phyloP scores from a whole-genome alignment of 140 eudicot species.

The Erigeron philadelphicus region DNA sequence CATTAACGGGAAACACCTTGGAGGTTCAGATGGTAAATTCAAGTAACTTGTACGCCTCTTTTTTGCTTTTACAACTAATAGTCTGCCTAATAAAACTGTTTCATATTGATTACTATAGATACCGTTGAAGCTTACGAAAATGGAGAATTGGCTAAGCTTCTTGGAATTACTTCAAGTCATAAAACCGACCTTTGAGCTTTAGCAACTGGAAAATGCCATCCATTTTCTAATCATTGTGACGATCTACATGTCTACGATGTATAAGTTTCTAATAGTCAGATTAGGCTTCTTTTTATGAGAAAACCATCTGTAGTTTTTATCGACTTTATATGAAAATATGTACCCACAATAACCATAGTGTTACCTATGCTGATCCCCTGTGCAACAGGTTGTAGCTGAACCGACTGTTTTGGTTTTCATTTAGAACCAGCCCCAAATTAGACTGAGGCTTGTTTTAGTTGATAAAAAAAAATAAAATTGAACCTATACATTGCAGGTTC shows the following conservation, averaged over 20 bases:
- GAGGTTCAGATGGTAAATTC: conserved; percentile 93
- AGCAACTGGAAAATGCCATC: conserved; percentile 8
- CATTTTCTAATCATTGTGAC: not conserved
- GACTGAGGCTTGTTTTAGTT: not conserved
- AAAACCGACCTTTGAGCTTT: conserved; percentile 54
- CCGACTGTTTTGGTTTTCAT: too few relatives aligned
- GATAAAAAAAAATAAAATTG: too few relatives aligned
- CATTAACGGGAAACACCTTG: conserved; percentile 89
- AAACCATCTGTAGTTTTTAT: conserved; percentile 12
- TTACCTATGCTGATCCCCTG: not conserved
- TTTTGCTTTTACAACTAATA: not conserved
- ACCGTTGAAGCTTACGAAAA: conserved; percentile 80
- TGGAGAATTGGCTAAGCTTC: conserved; percentile 71
- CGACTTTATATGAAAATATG: conserved; percentile 13
- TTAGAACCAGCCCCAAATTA: not conserved
- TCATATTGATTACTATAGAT: conserved; percentile 39
- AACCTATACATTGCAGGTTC: too few relatives aligned
- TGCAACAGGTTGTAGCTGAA: too few relatives aligned
- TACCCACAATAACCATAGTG: conserved; percentile 2
- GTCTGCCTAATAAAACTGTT: conserved; percentile 1
- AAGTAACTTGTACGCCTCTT: not conserved
- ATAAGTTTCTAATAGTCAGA: not conserved
- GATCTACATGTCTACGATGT: not conserved
- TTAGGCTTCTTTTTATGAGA: conserved; percentile 3
- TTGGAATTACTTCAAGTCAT: conserved; percentile 42